These are phyloP conservation scores for Penicillium longicatenatum DNA, from an alignment of 495 filamentous ascomycete species.

Conservation along the genomic window DNA sequence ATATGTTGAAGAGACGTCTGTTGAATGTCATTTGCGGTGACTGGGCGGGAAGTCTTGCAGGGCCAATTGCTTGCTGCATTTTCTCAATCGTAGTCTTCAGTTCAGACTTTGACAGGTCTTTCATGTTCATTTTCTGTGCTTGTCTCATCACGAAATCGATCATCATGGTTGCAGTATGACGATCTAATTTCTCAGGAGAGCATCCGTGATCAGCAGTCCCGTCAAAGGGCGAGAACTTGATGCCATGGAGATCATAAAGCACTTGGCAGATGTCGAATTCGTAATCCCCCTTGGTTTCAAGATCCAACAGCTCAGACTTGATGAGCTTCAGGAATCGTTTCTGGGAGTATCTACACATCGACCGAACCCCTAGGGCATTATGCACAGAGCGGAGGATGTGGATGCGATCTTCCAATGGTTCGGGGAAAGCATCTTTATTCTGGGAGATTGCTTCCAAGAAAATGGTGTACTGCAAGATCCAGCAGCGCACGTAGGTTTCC, in stretches of 20 bases:
- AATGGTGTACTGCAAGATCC: conserved; percentile 77
- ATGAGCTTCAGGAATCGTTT: conserved; percentile 87
- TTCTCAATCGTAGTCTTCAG: conserved; percentile 86
- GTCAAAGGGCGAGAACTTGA: conserved; percentile 72
- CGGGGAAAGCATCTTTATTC: conserved; percentile 60
- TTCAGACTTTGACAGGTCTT: conserved; percentile 87
- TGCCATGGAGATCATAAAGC: conserved; percentile 83
- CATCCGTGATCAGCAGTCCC: conserved; percentile 75
- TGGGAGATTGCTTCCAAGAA: conserved; percentile 74
- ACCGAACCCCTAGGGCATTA: conserved; percentile 79
- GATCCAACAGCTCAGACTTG: conserved; percentile 73
- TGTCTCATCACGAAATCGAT: conserved; percentile 81
- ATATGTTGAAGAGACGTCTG: conserved; percentile 70
- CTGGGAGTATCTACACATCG: conserved; percentile 81
- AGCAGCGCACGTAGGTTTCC: conserved; percentile 86
- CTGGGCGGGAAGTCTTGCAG: conserved; percentile 64
- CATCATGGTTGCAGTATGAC: conserved; percentile 71
- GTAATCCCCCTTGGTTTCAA: conserved; percentile 65
- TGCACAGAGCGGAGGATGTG: conserved; percentile 79
- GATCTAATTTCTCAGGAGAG: conserved; percentile 71
- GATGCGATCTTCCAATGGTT: conserved; percentile 66
- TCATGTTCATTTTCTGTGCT: conserved; percentile 81
- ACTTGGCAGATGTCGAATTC: conserved; percentile 82
- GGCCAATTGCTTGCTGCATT: conserved; percentile 72
- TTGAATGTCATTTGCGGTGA: conserved; percentile 73